These are phyloP conservation scores for Emericellopsis terricola DNA, from an alignment of 495 filamentous ascomycete species.

Conservation along the genomic window DNA sequence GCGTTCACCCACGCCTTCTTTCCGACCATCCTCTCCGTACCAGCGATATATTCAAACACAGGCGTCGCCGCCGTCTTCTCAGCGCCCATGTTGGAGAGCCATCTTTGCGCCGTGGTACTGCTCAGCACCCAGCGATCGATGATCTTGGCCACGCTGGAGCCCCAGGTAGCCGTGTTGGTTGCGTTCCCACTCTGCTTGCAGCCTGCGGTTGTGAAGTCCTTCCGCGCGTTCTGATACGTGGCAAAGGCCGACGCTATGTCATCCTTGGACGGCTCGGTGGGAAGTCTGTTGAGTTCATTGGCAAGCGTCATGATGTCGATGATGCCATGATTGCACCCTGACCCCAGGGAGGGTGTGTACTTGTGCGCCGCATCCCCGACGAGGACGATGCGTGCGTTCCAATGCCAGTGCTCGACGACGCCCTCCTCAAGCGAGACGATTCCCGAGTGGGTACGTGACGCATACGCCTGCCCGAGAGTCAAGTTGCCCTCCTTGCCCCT, in stretches of 20 bases:
- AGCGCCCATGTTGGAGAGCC: not conserved
- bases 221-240: not conserved
- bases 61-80: not conserved
- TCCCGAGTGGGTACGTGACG: conserved; percentile 5
- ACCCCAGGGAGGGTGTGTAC: conserved; percentile 18
- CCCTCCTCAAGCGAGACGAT: conserved; percentile 22
- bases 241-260: not conserved
- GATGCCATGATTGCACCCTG: conserved; percentile 23
- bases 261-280: not conserved
- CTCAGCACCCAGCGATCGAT: not conserved
- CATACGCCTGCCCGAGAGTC: conserved; percentile 16
- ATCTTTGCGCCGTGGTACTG: not conserved
- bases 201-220: not conserved
- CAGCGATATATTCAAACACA: not conserved
- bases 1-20: not conserved
- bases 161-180: not conserved
- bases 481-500: conserved; percentile 15
- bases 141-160: not conserved
- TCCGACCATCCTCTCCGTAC: not conserved
- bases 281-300: conserved; percentile 10
- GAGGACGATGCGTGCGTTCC: conserved; percentile 17
- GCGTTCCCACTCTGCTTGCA: not conserved
- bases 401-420: conserved; percentile 18
- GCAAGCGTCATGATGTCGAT: conserved; percentile 22
- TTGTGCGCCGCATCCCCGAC: conserved; percentile 27